Percentiles rank a stretch among this genome's conserved stretches.
These are phyloP conservation scores for Pythium grandisporangium DNA, from an alignment of 352 stramenopile genomes.

Conservation along the genomic window DNA sequence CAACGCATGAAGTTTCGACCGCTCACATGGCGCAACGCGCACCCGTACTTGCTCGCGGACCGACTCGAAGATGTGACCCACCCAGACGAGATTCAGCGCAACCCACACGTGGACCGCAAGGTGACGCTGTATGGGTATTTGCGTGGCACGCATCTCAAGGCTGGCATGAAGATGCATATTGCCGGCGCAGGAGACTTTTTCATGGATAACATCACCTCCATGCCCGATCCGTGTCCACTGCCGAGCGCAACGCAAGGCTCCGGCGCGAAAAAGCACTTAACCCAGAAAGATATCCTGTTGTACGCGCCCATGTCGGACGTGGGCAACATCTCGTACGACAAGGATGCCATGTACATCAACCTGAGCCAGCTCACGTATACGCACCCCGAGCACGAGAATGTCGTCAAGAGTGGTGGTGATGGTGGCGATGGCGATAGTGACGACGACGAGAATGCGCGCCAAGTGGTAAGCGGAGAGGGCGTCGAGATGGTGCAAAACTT, in stretches of 20 bases:
- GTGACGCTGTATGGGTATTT: conserved; percentile 98
- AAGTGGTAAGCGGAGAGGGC: conserved; percentile 61
- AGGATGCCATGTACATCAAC: conserved; percentile 99
- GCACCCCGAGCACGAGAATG: conserved; percentile 82
- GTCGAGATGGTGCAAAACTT: conserved; percentile 94
- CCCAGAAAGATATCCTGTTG: conserved; percentile 44
- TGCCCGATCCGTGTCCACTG: conserved; percentile 96
- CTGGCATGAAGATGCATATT: conserved; percentile 95
- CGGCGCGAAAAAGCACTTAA: conserved; percentile 84
- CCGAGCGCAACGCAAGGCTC: conserved; percentile 48
- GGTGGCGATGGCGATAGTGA: conserved; percentile 38
- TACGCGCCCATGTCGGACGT: conserved; percentile 91
- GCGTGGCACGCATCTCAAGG: conserved; percentile 97
- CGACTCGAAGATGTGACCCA: conserved; percentile 97
- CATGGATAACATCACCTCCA: conserved; percentile 90
- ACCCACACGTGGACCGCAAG: conserved; percentile 88
- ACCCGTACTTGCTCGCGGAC: conserved; percentile 98
- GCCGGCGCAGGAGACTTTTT: conserved; percentile 97
- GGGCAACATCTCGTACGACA: conserved; percentile 97
- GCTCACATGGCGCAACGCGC: conserved; percentile 98
- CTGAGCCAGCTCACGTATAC: conserved; percentile 93
- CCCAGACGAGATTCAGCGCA: conserved; percentile 89
- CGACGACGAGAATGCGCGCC: conserved; percentile 30
- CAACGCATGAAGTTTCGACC: conserved; percentile 97
- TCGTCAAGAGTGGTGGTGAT: conserved; percentile 47